Evolutionary conservation across 2,329 filamentous ascomycete genomes (phyloP).

Genomic region (Fusarium sp.): DNA sequence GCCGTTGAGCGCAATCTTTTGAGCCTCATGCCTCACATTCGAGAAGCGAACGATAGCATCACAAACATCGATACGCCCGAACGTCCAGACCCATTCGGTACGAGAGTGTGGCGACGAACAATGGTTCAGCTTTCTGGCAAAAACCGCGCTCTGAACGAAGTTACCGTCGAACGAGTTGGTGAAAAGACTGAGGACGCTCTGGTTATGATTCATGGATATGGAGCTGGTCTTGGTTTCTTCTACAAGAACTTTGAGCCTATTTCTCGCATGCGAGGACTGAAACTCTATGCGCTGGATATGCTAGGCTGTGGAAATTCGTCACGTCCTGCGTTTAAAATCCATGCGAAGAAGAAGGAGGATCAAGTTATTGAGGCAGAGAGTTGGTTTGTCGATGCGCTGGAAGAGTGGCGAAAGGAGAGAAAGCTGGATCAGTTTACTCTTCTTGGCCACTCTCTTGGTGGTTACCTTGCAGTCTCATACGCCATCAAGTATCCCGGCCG

Average conservation of each 20-base stretch:
- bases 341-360: conserved; percentile 80
- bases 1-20: conserved; percentile 90
- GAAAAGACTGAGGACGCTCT: conserved; percentile 86
- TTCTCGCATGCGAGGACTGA: conserved; percentile 82
- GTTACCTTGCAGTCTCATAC: conserved; percentile 95
- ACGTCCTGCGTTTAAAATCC: conserved; percentile 84
- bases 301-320: conserved; percentile 93
- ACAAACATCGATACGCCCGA: conserved; percentile 55
- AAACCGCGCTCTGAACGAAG: conserved; percentile 90
- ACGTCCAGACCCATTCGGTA: conserved; percentile 81
- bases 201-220: conserved; percentile 97
- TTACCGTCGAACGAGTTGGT: conserved; percentile 85
- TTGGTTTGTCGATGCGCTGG: conserved; percentile 95
- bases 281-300: conserved; percentile 93
- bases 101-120: conserved; percentile 84
- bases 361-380: conserved; percentile 90
- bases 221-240: conserved; percentile 95
- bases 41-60: conserved; percentile 77
- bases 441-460: conserved; percentile 91
- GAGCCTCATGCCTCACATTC: conserved; percentile 84
- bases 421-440: conserved; percentile 95
- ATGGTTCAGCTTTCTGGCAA: conserved; percentile 88
- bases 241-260: conserved; percentile 97
- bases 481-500: conserved; percentile 95
- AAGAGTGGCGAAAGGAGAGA: conserved; percentile 91